A percentile compares a stretch with the other conserved stretches of the same genome.
These are phyloP conservation scores for Acer negundo DNA, from an alignment of 345 rosid species.

Conservation along the genomic window DNA sequence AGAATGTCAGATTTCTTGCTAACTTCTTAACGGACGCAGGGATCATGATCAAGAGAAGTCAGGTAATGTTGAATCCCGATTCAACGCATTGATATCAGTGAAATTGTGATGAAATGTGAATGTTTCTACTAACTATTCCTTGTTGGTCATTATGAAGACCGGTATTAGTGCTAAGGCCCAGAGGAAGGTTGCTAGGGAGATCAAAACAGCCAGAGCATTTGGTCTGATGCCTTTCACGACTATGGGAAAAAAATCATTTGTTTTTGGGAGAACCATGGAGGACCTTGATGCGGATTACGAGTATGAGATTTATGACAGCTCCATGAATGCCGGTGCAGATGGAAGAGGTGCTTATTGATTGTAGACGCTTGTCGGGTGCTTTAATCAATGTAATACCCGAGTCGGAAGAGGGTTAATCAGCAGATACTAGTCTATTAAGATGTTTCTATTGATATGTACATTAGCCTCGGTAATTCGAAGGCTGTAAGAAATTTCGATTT, in stretches of 20 bases:
- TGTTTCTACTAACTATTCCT: not conserved
- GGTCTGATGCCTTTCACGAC: slow-evolving; percentile 93
- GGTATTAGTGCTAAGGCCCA: slow-evolving; percentile 94
- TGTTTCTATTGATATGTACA: not conserved
- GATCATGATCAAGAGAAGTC: slow-evolving; percentile 73
- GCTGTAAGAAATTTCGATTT: not conserved
- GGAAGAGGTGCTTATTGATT: slow-evolving; percentile 16
- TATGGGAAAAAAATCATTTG: slow-evolving; percentile 86
- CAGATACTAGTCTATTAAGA: slow-evolving; percentile 1
- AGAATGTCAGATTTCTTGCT: slow-evolving; percentile 89
- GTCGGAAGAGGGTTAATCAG: not conserved
- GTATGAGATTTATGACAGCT: slow-evolving; percentile 37
- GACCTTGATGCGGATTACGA: slow-evolving; percentile 51
- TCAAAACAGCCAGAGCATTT: slow-evolving; percentile 90
- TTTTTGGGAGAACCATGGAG: slow-evolving; percentile 68
- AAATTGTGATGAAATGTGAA: not conserved
- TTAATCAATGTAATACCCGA: not conserved
- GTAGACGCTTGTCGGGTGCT: not conserved
- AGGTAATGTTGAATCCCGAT: slow-evolving; percentile 40
- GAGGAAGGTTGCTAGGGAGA: slow-evolving; percentile 92
- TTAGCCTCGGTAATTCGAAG: not conserved
- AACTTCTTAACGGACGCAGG: slow-evolving; percentile 86
- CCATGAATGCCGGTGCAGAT: slow-evolving; percentile 15
- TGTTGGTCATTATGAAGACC: slow-evolving; percentile 45
- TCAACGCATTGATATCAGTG: not conserved